Base-by-base conservation (phyloP, 2,329 filamentous ascomycete species). In the Geoglossum cookeanum region DNA sequence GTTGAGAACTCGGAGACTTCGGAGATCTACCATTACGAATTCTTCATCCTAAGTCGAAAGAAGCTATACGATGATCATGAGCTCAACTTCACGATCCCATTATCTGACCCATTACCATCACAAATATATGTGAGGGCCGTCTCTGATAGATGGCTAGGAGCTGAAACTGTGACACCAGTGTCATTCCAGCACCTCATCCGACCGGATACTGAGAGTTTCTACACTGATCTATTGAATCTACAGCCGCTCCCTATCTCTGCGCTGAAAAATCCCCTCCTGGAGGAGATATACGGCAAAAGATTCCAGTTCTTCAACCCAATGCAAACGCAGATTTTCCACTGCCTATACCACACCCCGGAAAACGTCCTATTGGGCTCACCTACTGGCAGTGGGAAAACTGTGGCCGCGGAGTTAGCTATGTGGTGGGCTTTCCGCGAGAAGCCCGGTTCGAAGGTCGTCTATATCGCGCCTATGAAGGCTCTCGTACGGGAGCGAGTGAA, bases 291-390 rank as follows among this genome's bases (percentile, higher is more conserved):
- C 65, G 82, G 78, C 0, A 75, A 91, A 67, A 80, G 89, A 35
- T 98, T 98, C 69, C 84, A 92, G 62, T 98, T 84, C 70, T 98
- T 98, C 76, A 98, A 98, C 66, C 92, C 92, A 0, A 97, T 98
- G 94, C 92, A 98, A 69, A 97, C 92, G 0, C 92, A 98, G 66
- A 88, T 98, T 55, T 98, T 98, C 71, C 92, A 98, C 65, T 91
- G 88, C 13, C 78, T 98, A 37, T 98, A 98, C 63, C 85, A 97
- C 67, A 96, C 92, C 0, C 71, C 85, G 6, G 84, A 87, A 51
- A 98, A 98, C 66, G 90, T 98, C 3, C 78, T 98, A 2, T 78
- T 98, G 7, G 92, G 94, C 6, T 97, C 92, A 1, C 94, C 92
- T 0, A 98, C 94, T 0, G 92, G 92, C 58, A 95, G 89, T 75